These are phyloP conservation scores for Lolium multiflorum DNA, from an alignment of 176 grass and related monocot species.

Conservation along the genomic window DNA sequence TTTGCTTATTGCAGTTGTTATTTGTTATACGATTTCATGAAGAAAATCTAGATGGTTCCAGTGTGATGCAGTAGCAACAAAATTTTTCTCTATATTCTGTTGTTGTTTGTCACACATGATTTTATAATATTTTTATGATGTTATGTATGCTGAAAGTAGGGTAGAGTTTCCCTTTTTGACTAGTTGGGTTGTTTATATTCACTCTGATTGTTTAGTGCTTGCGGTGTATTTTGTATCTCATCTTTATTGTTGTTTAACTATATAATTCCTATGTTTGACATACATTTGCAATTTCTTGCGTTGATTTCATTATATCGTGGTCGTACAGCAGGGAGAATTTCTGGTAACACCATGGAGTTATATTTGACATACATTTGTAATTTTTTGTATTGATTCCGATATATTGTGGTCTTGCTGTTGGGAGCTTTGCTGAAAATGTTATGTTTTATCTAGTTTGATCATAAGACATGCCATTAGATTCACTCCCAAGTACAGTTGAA, in stretches of 20 bases:
- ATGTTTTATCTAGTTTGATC: too few relatives aligned
- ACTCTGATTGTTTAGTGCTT: neutral
- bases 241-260: neutral
- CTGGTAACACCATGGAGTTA: neutral
- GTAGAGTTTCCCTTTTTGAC: neutral
- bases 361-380: neutral
- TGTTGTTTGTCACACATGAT: neutral
- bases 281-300: neutral
- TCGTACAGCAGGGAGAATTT: neutral
- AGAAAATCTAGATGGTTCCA: conserved; percentile 20
- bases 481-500: neutral
- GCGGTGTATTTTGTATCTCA: neutral
- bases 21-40: neutral
- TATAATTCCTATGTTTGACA: neutral
- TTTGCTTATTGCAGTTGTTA: conserved; percentile 26
- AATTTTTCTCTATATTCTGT: neutral
- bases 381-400: neutral
- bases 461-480: neutral
- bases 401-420: neutral
- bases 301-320: conserved; percentile 4
- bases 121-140: conserved; percentile 18
- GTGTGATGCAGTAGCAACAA: neutral
- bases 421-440: neutral
- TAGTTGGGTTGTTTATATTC: neutral
- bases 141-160: conserved; percentile 4